These are phyloP conservation scores for Nakaseomyces nivariensis DNA, from an alignment of 1,139 yeast genomes.

Conservation along the genomic window DNA sequence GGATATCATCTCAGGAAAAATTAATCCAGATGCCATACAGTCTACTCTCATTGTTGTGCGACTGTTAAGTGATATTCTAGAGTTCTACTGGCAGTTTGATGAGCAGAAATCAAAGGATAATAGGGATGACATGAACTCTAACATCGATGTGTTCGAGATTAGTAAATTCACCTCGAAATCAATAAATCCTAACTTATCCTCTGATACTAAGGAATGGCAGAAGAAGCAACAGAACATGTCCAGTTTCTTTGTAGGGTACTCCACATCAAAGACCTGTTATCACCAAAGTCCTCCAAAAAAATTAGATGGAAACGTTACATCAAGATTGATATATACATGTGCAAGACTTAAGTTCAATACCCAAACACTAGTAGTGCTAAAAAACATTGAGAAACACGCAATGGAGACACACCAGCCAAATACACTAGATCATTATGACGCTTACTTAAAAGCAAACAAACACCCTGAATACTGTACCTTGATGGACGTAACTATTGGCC, in stretches of 20 bases:
- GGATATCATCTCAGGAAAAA: constrained; percentile 10
- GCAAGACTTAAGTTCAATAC: constrained; percentile 20
- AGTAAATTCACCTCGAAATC: constrained; percentile 1
- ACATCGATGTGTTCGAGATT: constrained; percentile 2
- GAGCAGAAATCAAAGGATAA: constrained; percentile 6
- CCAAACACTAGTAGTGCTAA: constrained; percentile 15
- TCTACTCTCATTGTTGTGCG: constrained; percentile 21
- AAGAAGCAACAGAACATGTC: constrained; percentile 14
- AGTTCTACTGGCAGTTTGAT: constrained; percentile 22
- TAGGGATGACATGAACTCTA: constrained; percentile 3
- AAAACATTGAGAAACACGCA: constrained; percentile 16
- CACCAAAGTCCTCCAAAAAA: constrained; percentile 19
- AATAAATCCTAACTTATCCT: not conserved
- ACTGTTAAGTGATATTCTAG: constrained; percentile 23
- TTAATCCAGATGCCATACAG: constrained; percentile 9
- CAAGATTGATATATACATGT: constrained; percentile 15
- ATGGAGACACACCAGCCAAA: constrained; percentile 6
- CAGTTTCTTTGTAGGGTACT: constrained; percentile 18
- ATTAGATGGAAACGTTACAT: constrained; percentile 15
- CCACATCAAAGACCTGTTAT: constrained; percentile 20
- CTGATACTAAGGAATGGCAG: constrained; percentile 3
- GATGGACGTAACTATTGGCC: constrained; percentile 21
- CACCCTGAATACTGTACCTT: constrained; percentile 10
- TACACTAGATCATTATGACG: constrained; percentile 17
- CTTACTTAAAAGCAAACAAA: constrained; percentile 10